Conservation (phyloP, 2,329 filamentous ascomycete genomes). For the Coniochaeta sp. region DNA sequence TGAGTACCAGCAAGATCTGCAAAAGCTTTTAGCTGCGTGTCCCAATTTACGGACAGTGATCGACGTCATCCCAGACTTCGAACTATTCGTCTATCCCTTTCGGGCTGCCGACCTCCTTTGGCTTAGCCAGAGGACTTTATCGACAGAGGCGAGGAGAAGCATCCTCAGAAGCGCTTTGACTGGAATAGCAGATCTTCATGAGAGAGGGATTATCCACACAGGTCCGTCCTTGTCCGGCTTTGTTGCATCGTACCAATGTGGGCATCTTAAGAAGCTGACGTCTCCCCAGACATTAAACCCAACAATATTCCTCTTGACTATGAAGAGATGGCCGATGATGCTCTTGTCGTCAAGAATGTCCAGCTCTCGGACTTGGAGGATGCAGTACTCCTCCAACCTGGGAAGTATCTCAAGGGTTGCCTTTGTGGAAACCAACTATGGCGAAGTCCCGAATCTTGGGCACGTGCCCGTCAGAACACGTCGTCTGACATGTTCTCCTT, state of each 20-base stretch:
- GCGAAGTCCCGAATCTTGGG: constrained; percentile 27
- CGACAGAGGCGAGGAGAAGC: neutral
- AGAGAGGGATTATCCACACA: constrained; percentile 23
- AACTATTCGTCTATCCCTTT: constrained; percentile 11
- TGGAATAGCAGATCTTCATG: constrained; percentile 25
- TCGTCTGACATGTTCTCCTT: constrained; percentile 28
- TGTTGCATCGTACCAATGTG: neutral
- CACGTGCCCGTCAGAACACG: constrained; percentile 19
- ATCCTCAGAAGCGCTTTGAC: constrained; percentile 7
- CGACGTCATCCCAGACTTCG: constrained; percentile 11
- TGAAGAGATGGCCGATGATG: constrained; percentile 13
- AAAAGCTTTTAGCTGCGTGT: constrained; percentile 15
- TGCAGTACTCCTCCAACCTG: constrained; percentile 17
- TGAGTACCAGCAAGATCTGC: constrained; percentile 21
- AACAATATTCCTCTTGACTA: constrained; percentile 27
- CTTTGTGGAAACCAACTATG: constrained; percentile 24
- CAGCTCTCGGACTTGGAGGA: constrained; percentile 25
- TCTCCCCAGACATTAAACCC: constrained; percentile 25
- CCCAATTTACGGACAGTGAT: constrained; percentile 19
- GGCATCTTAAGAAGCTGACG: neutral
- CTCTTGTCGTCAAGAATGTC: constrained; percentile 15
- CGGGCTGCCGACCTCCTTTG: constrained; percentile 7
- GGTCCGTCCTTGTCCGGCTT: constrained; percentile 10
- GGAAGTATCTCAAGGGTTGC: constrained; percentile 14
- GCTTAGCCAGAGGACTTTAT: constrained; percentile 2